Evolutionary conservation across 768 basidiomycete species (phyloP), one percentile per base, ranked within the genome.

Genomic region (Pleurotus eryngii): DNA sequence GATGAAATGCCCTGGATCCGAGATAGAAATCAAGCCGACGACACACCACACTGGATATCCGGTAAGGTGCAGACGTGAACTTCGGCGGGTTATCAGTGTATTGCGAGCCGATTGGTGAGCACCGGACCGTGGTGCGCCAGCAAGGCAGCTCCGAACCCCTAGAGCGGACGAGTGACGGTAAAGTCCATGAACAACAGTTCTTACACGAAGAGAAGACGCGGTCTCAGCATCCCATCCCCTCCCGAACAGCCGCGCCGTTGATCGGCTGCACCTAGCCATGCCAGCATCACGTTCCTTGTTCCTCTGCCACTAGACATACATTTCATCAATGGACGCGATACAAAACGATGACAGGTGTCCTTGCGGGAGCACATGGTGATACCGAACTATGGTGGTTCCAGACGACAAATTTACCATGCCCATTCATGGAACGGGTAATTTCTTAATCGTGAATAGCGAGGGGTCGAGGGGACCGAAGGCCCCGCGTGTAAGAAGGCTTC

Each of bases 141-240:
- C 35, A 39, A 26, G 51, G 42, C n/a, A 45, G 42, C 42, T 45
- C 42, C n/a, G 20, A 45, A 11, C 20, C 20, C 20, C 42, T 45
- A 3, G 42, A 22, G 42, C 20, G n/a, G 42, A 7, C 3, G 42
- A 22, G 4, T n/a, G 42, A 14, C 42, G 18, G n/a, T 15, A 43
- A n/a, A 15, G n/a, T 20, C 6, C 42, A n/a, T n/a, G n/a, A 43
- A 20, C 18, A 26, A 17, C 18, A 35, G 14, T 57, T 47, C 39
- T 58, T 50, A 43, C 20, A 27, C n/a, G 9, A 30, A 26, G 9
- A 49, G 22, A 24, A 24, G 24, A 37, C 50, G 49, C 57, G 57
- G 57, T 20, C 46, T 18, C 48, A 51, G 55, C 51, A 60, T 57
- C 55, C 57, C 51, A 59, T n/a, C 42, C 42, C 49, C 37, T 54